phyloP scores from a whole-genome alignment of 2,329 filamentous ascomycete genomes.

The Alternaria dauci region DNA sequence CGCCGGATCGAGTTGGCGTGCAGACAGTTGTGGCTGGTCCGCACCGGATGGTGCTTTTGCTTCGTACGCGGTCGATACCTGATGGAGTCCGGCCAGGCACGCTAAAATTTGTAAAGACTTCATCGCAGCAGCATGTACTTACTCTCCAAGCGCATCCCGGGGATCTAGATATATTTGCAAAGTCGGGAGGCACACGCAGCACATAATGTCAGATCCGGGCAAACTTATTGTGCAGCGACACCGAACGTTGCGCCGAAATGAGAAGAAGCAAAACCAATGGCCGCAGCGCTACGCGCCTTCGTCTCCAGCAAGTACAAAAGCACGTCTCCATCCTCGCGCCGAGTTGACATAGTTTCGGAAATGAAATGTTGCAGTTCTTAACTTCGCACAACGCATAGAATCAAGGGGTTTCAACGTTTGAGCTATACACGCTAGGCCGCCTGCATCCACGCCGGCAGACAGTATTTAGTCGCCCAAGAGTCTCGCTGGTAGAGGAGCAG shows the following conservation, averaged over 20 bases:
- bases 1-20: neutral
- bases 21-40: neutral
- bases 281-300: too few species aligned
- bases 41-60: neutral
- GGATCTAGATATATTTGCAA: neutral
- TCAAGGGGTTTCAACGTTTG: neutral
- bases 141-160: neutral
- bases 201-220: neutral
- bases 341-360: neutral
- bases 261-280: neutral
- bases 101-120: neutral
- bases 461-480: neutral
- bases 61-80: neutral
- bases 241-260: neutral
- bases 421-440: neutral
- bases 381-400: neutral
- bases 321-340: neutral
- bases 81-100: neutral
- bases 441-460: neutral
- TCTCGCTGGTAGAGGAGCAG: too few species aligned
- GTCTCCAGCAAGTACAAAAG: too few species aligned
- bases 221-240: neutral
- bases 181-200: neutral
- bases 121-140: neutral
- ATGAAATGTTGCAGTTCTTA: neutral